Base-by-base conservation (phyloP, 331 rosid species). In the Cucumis variabilis region DNA sequence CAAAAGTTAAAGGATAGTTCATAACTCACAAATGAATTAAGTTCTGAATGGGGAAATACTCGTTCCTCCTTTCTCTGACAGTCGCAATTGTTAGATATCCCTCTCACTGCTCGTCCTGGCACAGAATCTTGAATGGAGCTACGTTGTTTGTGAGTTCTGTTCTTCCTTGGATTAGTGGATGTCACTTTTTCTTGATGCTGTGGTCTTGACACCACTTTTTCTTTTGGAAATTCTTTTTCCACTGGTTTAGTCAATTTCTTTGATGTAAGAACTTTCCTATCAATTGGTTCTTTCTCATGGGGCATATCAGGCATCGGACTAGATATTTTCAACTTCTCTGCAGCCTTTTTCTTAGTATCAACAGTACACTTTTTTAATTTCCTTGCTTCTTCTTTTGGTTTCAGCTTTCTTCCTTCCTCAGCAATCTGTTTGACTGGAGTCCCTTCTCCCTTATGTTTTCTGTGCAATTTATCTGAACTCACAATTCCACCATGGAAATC, bases 51-150 rank as follows among this genome's bases (percentile, higher is more conserved):
- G 86, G 89, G 88, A 68, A 88, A 91, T 71, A 68, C 82, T 62
- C 88, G 92, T 91, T 91, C 94, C 93, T 91, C 92, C 90, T 90
- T 94, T 67, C 46, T 94, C 82, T 21, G 91, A 50, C 91, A 88
- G 44, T 66, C 86, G 48, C 90, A 77, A 88, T 74, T 89, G 14
- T 19, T 73, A 86, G 70, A 53, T 73, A 83, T 55, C 73, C 33
- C 88, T 75, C 87, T 82, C 23, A 72, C 55, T 89, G 86, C 90
- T 21, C 72, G 87, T 86, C 91, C 93, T 48, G 89, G 53, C 85
- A 48, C 73, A 86, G 90, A 25, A 71, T 86, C 90, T 68, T 87
- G 88, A 71, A 83, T 82, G 85, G 86, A 77, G 82, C 79, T 89
- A 83, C 86, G 90, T 77, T 83, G 90, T 77, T 67, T 14, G 33